Evolutionary conservation across 495 filamentous ascomycete genomes (phyloP), one percentile per base, ranked within the genome.

Genomic region (Xylaria telfairii): DNA sequence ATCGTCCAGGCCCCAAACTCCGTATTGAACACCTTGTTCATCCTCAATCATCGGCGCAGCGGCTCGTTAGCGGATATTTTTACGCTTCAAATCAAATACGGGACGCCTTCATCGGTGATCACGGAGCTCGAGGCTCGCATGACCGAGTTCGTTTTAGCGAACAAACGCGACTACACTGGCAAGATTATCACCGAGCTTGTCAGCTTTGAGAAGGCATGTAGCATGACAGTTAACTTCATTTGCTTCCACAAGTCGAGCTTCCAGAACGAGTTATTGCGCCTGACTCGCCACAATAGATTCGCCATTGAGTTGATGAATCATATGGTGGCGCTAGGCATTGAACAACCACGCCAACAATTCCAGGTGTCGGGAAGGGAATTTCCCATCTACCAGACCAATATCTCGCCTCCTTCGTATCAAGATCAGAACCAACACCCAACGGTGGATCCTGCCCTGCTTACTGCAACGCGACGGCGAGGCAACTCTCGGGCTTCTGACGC

Each of bases 1-100:
- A 89, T 97, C 17, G 95, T 98, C 3, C 95, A 98, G 78, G 96
- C 95, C 0, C 96, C 96, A 4, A 98, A 98, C 85, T 95, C 90
- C 67, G 91, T 97, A 63, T 86, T 98, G 32, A 98, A 98, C 76
- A 92, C 89, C 0, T 87, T 98, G 8, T 97, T 98, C 79, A 96
- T 98, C 69, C 90, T 98, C 24, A 98, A 98, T 78, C 94, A 97
- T 82, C 89, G 95, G 4, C 91, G 95, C 32, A 96, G 93, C 37
- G 94, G 96, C 69, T 92, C 90, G 3, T 84, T 97, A 3, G 95
- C 95, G 3, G 95, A 98, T 82, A 93, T 93, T 1, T 86, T 97
- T 46, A 91, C 92, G 46, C 87, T 98, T 54, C 86, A 89, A 54
- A 89, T 97, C 76, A 95, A 93, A 68, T 98, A 95, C 75, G 96